phyloP scores from a whole-genome alignment of 305 asterid genomes.

The Fraxinus angustifolia region DNA sequence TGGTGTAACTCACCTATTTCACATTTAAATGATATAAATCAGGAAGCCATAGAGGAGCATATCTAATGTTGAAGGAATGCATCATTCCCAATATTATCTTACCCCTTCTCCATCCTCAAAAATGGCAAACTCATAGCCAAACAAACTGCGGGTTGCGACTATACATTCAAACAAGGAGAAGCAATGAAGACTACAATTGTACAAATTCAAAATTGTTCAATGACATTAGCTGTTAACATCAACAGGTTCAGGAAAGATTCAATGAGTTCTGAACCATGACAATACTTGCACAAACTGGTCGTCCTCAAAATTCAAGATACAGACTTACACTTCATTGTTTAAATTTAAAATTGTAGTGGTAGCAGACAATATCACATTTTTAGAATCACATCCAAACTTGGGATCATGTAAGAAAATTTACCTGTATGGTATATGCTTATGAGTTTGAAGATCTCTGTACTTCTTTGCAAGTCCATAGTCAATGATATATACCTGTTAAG shows the following conservation, averaged over 20 bases:
- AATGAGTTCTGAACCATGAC: background rate
- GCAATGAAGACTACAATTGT: background rate
- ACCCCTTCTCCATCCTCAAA: background rate
- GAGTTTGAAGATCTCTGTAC: conserved; percentile 51
- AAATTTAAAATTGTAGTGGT: background rate
- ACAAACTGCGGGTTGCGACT: background rate
- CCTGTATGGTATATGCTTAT: conserved; percentile 56
- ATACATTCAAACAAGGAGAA: background rate
- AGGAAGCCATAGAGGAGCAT: background rate
- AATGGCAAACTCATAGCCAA: background rate
- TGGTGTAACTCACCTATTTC: background rate
- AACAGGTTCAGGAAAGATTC: background rate
- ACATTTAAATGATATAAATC: background rate
- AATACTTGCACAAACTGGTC: background rate
- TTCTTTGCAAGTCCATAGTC: conserved; percentile 65
- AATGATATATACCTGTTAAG: conserved; percentile 48
- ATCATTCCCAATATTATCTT: background rate
- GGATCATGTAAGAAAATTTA: conserved; percentile 6
- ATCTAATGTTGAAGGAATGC: background rate
- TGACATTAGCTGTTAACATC: background rate
- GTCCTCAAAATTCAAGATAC: background rate
- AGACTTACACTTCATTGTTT: background rate
- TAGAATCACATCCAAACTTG: background rate
- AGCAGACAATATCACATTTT: background rate
- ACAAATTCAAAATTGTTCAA: background rate